Percentiles rank a stretch among this genome's conserved stretches.
Conservation (phyloP, 148 eudicot species). For the Mesembryanthemum crystallinum region DNA sequence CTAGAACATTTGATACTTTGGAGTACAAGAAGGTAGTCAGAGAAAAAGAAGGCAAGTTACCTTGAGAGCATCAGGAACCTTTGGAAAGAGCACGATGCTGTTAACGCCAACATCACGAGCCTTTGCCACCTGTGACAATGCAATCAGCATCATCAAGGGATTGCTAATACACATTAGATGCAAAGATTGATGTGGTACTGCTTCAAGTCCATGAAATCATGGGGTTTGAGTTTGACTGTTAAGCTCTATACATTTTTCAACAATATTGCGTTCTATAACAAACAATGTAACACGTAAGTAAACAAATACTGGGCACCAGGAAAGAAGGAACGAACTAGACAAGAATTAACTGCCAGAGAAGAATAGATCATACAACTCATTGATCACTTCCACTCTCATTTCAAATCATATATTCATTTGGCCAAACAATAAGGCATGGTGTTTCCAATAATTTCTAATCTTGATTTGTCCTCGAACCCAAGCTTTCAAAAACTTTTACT, state of each 20-base stretch:
- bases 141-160: neutral
- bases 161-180: neutral
- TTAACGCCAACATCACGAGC: slow-evolving; percentile 96
- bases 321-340: neutral
- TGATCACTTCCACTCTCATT: too few species aligned
- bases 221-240: neutral
- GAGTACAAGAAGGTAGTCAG: neutral
- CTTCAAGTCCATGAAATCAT: neutral
- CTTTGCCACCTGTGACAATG: slow-evolving; percentile 62
- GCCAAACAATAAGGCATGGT: too few species aligned
- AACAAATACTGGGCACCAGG: neutral
- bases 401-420: too few species aligned
- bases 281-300: neutral
- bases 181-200: neutral
- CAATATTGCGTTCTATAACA: neutral
- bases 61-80: slow-evolving; percentile 98
- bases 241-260: neutral
- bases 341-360: too few species aligned
- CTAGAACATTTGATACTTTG: neutral
- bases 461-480: too few species aligned
- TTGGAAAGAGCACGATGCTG: slow-evolving; percentile 85
- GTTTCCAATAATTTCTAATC: too few species aligned
- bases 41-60: slow-evolving; percentile 28
- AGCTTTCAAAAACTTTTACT: too few species aligned
- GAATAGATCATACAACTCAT: too few species aligned